Evolutionary conservation across 768 basidiomycete species (phyloP).

Genomic region (Dendrothele bispora): DNA sequence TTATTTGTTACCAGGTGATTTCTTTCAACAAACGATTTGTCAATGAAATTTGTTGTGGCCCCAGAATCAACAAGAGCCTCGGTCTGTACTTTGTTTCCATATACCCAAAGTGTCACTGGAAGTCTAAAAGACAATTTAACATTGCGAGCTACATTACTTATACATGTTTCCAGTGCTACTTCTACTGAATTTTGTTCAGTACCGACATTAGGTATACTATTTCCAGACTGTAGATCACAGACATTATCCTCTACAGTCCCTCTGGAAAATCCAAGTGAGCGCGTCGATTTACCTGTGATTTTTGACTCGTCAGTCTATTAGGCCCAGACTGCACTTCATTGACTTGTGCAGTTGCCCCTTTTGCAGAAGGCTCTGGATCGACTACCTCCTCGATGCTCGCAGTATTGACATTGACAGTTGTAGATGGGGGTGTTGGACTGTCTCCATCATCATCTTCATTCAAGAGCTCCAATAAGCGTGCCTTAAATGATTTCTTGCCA

Average conservation of each 20-base stretch:
- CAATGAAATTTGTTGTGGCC: constrained; percentile 5
- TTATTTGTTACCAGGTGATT: constrained; percentile 3
- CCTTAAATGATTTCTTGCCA: not conserved
- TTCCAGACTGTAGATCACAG: constrained; percentile 4
- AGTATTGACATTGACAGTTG: constrained; percentile 1
- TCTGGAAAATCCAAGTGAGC: not conserved
- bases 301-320: not conserved
- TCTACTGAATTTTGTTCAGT: not conserved
- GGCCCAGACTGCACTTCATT: constrained; percentile 6
- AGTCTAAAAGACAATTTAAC: constrained; percentile 1
- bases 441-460: not conserved
- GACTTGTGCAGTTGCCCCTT: constrained; percentile 1
- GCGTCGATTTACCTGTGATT: not conserved
- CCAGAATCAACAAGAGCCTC: constrained; percentile 4
- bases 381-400: not conserved
- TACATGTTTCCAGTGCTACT: constrained; percentile 4
- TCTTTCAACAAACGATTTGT: not conserved
- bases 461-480: not conserved
- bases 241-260: constrained; percentile 4
- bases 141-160: constrained; percentile 2
- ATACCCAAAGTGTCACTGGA: constrained; percentile 5
- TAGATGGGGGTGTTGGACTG: not conserved
- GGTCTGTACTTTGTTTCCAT: not conserved
- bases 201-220: not conserved
- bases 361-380: not conserved